Evolutionary conservation across 768 basidiomycete species (phyloP), one percentile per base, ranked within the genome.

Genomic region (Daedaleopsis nitida): DNA sequence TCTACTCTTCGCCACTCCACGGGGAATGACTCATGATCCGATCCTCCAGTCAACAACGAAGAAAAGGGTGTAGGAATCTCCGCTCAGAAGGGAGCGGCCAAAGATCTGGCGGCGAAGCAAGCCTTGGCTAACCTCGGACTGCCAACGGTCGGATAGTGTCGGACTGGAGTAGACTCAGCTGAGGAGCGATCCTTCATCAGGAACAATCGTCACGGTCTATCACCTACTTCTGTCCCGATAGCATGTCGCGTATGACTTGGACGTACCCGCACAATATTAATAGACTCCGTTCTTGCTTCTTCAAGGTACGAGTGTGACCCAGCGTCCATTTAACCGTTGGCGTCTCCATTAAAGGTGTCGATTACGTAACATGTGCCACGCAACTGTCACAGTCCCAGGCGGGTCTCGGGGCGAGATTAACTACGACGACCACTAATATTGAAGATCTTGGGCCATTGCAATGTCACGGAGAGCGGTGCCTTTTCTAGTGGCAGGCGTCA

Each of bases 401-500:
- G 3, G 39, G 39, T 17, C 17, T 55, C 52, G 59, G 39, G 58
- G 55, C 43, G 39, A 55, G 63, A 64, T 59, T 57, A 39, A 43
- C 62, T 61, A 64, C 59, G 13, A 54, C 60, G 13, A 47, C 47
- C 45, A n/a, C n/a, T n/a, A n/a, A n/a, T n/a, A n/a, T n/a, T n/a
- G n/a, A 37, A 39, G 54, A 60, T 50, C 48, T 52, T 34, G 42
- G 39, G 35, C 52, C 21, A n/a, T 49, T n/a, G 1, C 44, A 42
- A 70, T 72, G 71, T 68, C 68, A 23, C 80, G 78, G 60, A 79
- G 82, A 59, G 70, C 77, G 37, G 64, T 78, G 23, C 85, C 87
- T 35, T 81, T 80, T 63, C 48, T 86, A 37, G 72, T 89, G 43
- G 88, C 88, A 56, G 78, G 80, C 38, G 64, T 78, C 47, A 78